A percentile compares a stretch with the other conserved stretches of the same genome.
phyloP scores from a whole-genome alignment of 768 basidiomycete genomes.

The Tulasnella sp. region DNA sequence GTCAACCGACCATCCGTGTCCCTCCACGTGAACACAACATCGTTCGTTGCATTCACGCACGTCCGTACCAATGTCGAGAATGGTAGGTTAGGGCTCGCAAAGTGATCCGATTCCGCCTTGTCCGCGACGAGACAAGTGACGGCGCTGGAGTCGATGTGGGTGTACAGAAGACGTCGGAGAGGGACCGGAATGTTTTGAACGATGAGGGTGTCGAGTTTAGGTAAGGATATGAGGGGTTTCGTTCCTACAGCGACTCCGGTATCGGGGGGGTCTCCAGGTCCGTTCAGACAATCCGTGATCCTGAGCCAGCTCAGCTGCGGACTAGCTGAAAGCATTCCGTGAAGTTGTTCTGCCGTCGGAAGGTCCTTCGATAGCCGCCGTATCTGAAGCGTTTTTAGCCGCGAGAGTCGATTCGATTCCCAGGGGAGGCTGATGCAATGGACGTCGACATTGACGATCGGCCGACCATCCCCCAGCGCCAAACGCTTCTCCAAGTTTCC shows the following conservation, averaged over 20 bases:
- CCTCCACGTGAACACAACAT: conserved; percentile 3
- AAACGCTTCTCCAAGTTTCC: not conserved
- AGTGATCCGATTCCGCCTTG: conserved; percentile 10
- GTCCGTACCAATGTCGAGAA: not conserved
- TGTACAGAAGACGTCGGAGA: not conserved
- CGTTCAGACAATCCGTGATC: not conserved
- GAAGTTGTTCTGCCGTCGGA: not conserved
- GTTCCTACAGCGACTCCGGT: no score
- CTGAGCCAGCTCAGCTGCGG: conserved; percentile 1
- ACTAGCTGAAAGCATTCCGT: not conserved
- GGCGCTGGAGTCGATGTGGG: not conserved
- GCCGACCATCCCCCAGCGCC: not conserved
- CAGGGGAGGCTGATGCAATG: conserved; percentile 4
- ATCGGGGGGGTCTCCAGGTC: not conserved
- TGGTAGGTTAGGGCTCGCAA: not conserved
- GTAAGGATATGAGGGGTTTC: not conserved
- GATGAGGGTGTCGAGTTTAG: conserved; percentile 2
- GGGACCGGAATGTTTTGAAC: not conserved
- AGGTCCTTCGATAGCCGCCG: not conserved
- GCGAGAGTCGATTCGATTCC: not conserved
- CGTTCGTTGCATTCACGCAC: conserved; percentile 9
- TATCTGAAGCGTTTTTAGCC: not conserved
- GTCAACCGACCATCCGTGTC: not conserved
- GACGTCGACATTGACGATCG: not conserved
- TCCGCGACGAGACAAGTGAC: not conserved